Conservation (phyloP, 139 green algal genomes). For the Chlorella vulgaris region DNA sequence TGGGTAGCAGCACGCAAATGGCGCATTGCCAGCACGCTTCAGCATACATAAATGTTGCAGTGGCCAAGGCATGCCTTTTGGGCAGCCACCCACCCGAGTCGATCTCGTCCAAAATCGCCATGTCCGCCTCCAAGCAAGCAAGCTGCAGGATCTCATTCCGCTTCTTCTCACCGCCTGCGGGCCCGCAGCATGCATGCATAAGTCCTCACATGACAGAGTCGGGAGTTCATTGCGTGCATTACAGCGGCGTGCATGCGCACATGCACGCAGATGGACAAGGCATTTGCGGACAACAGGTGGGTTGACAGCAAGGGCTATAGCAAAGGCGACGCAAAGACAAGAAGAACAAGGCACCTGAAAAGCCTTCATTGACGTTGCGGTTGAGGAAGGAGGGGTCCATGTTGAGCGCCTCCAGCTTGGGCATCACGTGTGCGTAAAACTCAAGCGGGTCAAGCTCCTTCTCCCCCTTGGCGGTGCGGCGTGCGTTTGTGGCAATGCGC, state of each 20-base stretch:
- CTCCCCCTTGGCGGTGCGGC: slow-evolving; percentile 76
- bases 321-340: too few species aligned
- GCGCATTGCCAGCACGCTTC: too few species aligned
- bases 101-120: slow-evolving; percentile 88
- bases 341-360: slow-evolving; percentile 63
- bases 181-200: too few species aligned
- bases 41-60: background rate
- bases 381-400: slow-evolving; percentile 98
- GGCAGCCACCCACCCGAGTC: slow-evolving; percentile 58
- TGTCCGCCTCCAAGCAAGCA: slow-evolving; percentile 90
- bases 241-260: too few species aligned
- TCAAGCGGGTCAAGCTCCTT: slow-evolving; percentile 97
- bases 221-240: too few species aligned
- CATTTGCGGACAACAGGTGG: too few species aligned
- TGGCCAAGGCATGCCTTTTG: background rate
- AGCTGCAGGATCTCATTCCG: slow-evolving; percentile 96
- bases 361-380: slow-evolving; percentile 99
- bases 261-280: too few species aligned
- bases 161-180: slow-evolving; percentile 95
- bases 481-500: slow-evolving; percentile 91
- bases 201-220: too few species aligned
- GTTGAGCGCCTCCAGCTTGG: slow-evolving; percentile 95
- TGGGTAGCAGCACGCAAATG: background rate
- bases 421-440: slow-evolving; percentile 96
- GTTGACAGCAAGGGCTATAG: too few species aligned